Conservation (phyloP, 2,329 filamentous ascomycete species). For the Nigrospora sphaerica region DNA sequence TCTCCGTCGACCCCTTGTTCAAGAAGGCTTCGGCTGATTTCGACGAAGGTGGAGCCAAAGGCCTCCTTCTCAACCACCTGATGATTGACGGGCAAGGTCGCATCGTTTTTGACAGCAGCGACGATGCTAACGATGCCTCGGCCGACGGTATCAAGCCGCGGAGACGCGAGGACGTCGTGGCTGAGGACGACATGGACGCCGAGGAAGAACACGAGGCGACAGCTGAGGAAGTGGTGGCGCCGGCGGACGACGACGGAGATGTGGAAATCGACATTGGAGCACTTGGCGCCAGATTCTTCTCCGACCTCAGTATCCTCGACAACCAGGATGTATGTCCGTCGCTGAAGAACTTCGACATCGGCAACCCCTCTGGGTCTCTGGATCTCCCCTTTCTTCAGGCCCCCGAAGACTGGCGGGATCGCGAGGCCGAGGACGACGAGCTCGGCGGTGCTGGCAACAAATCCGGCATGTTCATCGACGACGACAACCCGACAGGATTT, state of each 20-base stretch:
- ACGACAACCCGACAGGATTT: constrained; percentile 77
- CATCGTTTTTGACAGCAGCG: constrained; percentile 97
- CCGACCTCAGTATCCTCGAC: constrained; percentile 68
- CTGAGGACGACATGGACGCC: constrained; percentile 29
- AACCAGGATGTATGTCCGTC: constrained; percentile 91
- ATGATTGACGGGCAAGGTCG: constrained; percentile 86
- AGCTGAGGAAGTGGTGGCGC: constrained; percentile 32
- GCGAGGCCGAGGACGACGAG: constrained; percentile 53
- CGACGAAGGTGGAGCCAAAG: constrained; percentile 95
- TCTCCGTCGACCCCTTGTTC: constrained; percentile 95
- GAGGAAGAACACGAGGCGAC: constrained; percentile 27
- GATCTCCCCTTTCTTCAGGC: constrained; percentile 91
- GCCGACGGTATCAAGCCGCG: constrained; percentile 29
- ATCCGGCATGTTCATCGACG: constrained; percentile 78
- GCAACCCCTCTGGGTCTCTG: constrained; percentile 74
- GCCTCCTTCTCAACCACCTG: constrained; percentile 89
- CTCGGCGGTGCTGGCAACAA: constrained; percentile 52
- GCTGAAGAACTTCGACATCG: constrained; percentile 86
- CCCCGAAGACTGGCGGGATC: constrained; percentile 74
- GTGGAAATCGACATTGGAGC: constrained; percentile 72
- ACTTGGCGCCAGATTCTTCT: constrained; percentile 78
- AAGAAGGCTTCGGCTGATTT: constrained; percentile 99
- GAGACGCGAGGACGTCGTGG: constrained; percentile 25
- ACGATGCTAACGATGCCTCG: constrained; percentile 60
- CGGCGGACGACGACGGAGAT: constrained; percentile 43